Evolutionary conservation across 1,284 basidiomycete genomes (phyloP).

Genomic region (Heterobasidion occidentale): DNA sequence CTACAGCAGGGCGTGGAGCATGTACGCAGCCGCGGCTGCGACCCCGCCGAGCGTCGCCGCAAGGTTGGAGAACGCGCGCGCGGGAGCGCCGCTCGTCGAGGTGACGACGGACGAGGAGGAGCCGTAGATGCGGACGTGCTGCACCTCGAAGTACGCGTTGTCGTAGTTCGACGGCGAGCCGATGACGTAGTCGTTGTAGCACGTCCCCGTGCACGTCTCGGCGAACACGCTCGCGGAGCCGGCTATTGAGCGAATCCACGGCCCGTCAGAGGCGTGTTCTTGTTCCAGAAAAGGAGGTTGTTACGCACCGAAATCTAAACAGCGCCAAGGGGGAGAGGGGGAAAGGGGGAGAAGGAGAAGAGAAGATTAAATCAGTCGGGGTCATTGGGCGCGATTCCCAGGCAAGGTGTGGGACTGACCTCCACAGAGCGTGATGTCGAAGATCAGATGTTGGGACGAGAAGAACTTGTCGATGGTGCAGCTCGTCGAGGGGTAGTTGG

Average conservation of each 20-base stretch:
- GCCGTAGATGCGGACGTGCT: slow-evolving; percentile 50
- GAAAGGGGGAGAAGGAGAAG: not conserved
- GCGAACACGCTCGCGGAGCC: slow-evolving; percentile 45
- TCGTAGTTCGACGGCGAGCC: slow-evolving; percentile 58
- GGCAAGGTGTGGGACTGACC: slow-evolving; percentile 28
- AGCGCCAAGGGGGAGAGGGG: not conserved
- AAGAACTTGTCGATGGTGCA: slow-evolving; percentile 61
- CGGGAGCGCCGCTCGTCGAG: not conserved
- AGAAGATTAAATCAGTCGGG: not conserved
- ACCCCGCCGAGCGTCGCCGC: not conserved
- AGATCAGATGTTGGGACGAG: slow-evolving; percentile 56
- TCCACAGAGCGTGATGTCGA: slow-evolving; percentile 74
- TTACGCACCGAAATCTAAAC: not conserved
- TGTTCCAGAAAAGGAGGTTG: not conserved
- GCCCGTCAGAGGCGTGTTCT: not conserved
- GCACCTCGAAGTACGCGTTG: slow-evolving; percentile 73
- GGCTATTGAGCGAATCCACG: slow-evolving; percentile 18
- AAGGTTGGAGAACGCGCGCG: not conserved
- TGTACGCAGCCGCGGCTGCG: not conserved
- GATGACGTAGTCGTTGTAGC: slow-evolving; percentile 72
- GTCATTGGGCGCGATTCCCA: too few species aligned
- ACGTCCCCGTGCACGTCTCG: slow-evolving; percentile 56
- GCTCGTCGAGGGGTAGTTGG: slow-evolving; percentile 53
- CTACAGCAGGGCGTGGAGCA: not conserved
- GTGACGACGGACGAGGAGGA: slow-evolving; percentile 5